Evolutionary conservation across 108 stramenopile genomes (phyloP), one percentile per base, ranked within the genome.

Genomic region (Seminavis robusta): DNA sequence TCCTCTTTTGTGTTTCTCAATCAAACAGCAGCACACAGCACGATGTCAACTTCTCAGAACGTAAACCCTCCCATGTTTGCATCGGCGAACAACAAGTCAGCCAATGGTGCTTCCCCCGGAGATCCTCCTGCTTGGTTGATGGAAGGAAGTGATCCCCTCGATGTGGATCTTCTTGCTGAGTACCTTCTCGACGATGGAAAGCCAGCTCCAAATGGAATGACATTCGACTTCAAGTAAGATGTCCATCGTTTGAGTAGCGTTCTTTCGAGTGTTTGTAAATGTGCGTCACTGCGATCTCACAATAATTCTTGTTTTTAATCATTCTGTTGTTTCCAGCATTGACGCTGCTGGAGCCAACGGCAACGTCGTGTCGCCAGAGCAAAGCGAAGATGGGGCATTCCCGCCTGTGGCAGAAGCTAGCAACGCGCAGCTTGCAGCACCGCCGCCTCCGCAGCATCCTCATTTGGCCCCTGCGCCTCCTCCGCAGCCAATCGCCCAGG

Each of bases 151-250:
- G 72, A 73, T 49, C 32, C 63, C 6, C 68, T 92, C 20, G 90
- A 92, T 61, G 88, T 92, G 57, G 90, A 92, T 52, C 52, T 92
- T 44, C 52, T 92, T 53, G 87, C 90, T 21, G 90, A 86, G 49
- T 92, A 88, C 62, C 75, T 92, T 33, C 66, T 92, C 37, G 87
- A 88, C 51, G 90, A 92, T 52, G 65, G 52, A 2, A 57, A 68
- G 11, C 49, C 45, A 28, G 47, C 49, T 26, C 27, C 36, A 2
- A 45, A 54, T 41, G 68, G 67, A 7, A 41, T 52, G 23, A 61
- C 33, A 31, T 84, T 90, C 66, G 84, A 90, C 52, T 86, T 86
- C 56, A 69, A 65, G 84, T 90, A 58, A 76, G 33, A n/a, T n/a
- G n/a, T n/a, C n/a, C n/a, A n/a, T n/a, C n/a, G n/a, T n/a, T n/a